phyloP scores from a whole-genome alignment of 2,329 filamentous ascomycete genomes.

The Metarhizium sp. region DNA sequence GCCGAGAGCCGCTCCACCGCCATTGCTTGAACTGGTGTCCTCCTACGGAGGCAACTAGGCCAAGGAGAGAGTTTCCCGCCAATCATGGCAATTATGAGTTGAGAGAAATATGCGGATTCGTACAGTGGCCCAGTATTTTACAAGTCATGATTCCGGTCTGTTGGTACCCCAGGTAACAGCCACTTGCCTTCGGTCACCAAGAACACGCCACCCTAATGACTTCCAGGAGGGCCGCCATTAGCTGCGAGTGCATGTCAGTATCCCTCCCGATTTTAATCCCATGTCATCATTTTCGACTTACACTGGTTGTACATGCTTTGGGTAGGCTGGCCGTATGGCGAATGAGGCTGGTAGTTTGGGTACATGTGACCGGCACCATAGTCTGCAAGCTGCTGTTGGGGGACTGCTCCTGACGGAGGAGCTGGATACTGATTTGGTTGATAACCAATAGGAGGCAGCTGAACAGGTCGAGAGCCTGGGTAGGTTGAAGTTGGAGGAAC shows the following conservation, averaged over 20 bases:
- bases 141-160: slow-evolving; percentile 1
- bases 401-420: slow-evolving; percentile 44
- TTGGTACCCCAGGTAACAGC: background rate
- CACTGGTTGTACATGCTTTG: slow-evolving; percentile 53
- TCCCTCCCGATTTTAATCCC: background rate
- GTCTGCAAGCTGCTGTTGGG: slow-evolving; percentile 43
- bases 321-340: slow-evolving; percentile 46
- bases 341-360: slow-evolving; percentile 47
- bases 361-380: slow-evolving; percentile 48
- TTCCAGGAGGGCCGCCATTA: slow-evolving; percentile 24
- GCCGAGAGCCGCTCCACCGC: background rate
- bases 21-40: background rate
- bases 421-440: slow-evolving; percentile 57
- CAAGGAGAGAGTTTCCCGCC: background rate
- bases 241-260: slow-evolving; percentile 16
- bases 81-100: background rate
- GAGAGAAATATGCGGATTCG: background rate
- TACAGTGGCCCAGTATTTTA: slow-evolving; percentile 4
- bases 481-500: slow-evolving; percentile 42
- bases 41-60: background rate
- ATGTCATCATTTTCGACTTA: slow-evolving; percentile 22
- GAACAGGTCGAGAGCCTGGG: slow-evolving; percentile 47
- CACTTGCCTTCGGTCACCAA: background rate
- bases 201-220: slow-evolving; percentile 15
- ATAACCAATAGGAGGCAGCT: slow-evolving; percentile 69